These are phyloP conservation scores for Paxillus ammoniavirescens DNA, from an alignment of 768 basidiomycete species.

Conservation along the genomic window DNA sequence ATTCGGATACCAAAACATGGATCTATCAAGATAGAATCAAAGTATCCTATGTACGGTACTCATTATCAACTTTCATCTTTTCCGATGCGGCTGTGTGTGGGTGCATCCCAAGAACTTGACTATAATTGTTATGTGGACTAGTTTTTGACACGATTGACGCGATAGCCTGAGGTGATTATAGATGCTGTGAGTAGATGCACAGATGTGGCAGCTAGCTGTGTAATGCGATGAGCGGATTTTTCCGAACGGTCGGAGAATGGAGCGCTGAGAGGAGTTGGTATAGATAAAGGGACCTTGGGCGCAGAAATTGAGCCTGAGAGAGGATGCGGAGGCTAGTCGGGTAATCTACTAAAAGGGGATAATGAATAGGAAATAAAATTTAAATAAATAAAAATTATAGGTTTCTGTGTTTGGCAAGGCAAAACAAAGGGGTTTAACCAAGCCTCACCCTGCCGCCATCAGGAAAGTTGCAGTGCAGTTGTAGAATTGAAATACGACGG, in stretches of 20 bases:
- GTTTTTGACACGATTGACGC: background rate
- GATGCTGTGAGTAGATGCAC: background rate
- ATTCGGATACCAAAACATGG: background rate
- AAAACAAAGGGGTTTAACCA: conserved; percentile 18
- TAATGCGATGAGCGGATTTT: conserved; percentile 14
- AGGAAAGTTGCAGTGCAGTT: conserved; percentile 24
- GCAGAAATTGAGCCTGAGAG: background rate
- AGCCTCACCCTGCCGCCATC: conserved; percentile 6
- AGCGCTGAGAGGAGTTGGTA: background rate
- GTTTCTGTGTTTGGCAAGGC: conserved; percentile 4
- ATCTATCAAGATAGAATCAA: background rate
- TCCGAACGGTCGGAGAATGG: conserved; percentile 1
- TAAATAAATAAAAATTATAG: background rate
- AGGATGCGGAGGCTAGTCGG: background rate
- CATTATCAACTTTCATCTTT: too few relatives aligned
- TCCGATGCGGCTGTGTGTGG: too few relatives aligned
- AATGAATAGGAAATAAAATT: background rate
- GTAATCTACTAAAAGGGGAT: background rate
- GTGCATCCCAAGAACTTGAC: too few relatives aligned
- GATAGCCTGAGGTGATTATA: background rate
- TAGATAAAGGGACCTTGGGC: background rate
- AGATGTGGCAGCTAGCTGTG: background rate
- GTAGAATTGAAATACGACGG: conserved; percentile 35
- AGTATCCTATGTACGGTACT: background rate
- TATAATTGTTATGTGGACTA: too few relatives aligned